These are phyloP conservation scores for Schizochytrium sp. DNA, from an alignment of 108 stramenopile genomes.

Conservation along the genomic window DNA sequence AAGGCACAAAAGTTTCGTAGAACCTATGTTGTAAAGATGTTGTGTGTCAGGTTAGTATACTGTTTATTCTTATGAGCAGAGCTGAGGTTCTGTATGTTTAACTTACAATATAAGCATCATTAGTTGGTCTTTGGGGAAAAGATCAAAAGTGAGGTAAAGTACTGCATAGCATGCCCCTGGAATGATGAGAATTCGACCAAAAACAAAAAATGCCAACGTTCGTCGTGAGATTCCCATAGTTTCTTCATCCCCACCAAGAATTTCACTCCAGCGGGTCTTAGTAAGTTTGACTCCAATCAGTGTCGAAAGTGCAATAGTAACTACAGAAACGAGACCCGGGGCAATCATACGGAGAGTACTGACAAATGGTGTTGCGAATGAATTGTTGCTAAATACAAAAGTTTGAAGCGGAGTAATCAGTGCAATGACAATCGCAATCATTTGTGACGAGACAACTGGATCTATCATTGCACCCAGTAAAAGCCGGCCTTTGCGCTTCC, in stretches of 20 bases:
- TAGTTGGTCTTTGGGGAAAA: constrained; percentile 22
- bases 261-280: neutral
- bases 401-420: neutral
- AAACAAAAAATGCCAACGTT: neutral
- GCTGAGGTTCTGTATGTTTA: no score
- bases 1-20: neutral
- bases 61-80: no score
- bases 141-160: neutral
- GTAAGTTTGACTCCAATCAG: neutral
- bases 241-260: constrained; percentile 11
- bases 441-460: neutral
- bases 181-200: constrained; percentile 1
- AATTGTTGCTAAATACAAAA: neutral
- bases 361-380: neutral
- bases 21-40: neutral
- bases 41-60: no score
- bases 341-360: neutral
- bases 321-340: neutral
- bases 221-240: neutral
- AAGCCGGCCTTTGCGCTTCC: no score
- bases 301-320: neutral
- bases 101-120: neutral
- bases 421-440: neutral
- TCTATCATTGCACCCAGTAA: neutral
- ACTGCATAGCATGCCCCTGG: neutral